Base-by-base conservation (phyloP, 2,329 filamentous ascomycete species). In the Massarina eburnea region DNA sequence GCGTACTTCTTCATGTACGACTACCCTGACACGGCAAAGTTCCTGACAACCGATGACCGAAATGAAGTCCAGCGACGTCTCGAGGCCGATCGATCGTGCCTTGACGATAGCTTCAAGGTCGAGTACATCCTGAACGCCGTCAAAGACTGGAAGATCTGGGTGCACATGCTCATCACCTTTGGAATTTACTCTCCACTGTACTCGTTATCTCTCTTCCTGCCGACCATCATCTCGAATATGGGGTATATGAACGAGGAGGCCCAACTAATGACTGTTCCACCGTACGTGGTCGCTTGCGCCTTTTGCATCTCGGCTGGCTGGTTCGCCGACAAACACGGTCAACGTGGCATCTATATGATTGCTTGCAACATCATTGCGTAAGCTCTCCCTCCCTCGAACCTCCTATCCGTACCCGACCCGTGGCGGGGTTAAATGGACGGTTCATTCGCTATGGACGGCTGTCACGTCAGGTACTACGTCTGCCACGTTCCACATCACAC, bases 181-280 rank as follows among this genome's bases (percentile, higher is more conserved):
- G 59, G 60, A 22, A 62, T 64, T 32, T 63, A 52, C 43, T 59
- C 58, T 8, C 70, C 71, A 1, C 59, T 73, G 6, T 68, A 74
- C 55, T 71, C 70, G 2, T 57, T 73, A 26, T 69, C 68, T 1
- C 57, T 74, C 26, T 74, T 72, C 59, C 45, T 73, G 43, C 71
- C 69, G 2, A 85, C 84, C 0, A 83, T 90, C 44, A 84, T 89
- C 38, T 71, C 76, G 47, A 84, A 83, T 1, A 75, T 59, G n/a
- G 77, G 80, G 14, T 86, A 84, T 63, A 73, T 66, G 49, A 71
- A 75, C n/a, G 81, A 84, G 39, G 69, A 75, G 20, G 82, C 84
- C 0, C 76, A 87, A 3, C 76, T 86, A 12, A 73, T 88, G 42
- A 85, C 83, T 0, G 79, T 79, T 0, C 84, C 84, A 1, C 83